phyloP scores from a whole-genome alignment of 352 stramenopile species.

The Phytophthora syringae region DNA sequence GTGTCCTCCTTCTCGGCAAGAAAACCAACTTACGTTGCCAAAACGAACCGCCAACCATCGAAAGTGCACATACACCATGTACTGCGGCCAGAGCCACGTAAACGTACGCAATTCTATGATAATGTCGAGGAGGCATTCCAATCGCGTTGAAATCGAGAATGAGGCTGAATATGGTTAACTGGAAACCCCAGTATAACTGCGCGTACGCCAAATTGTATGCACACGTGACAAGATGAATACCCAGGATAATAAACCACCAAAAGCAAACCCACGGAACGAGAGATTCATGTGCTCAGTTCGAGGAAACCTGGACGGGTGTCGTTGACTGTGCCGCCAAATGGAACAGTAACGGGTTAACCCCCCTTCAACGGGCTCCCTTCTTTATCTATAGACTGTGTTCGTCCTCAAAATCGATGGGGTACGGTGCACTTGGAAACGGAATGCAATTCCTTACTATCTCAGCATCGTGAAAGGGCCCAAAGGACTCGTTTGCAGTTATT shows the following conservation, averaged over 20 bases:
- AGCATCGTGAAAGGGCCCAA: no score
- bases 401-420: no score
- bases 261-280: conserved; percentile 18
- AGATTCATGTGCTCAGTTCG: not conserved
- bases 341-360: no score
- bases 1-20: not conserved
- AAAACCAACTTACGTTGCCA: conserved; percentile 15
- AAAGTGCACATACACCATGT: conserved; percentile 19
- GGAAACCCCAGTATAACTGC: conserved; percentile 30
- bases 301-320: no score
- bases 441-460: no score
- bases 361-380: no score
- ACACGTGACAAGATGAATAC: conserved; percentile 12
- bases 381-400: no score
- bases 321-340: no score
- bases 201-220: conserved; percentile 20
- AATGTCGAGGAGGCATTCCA: conserved; percentile 24
- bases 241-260: conserved; percentile 31
- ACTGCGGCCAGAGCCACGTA: conserved; percentile 27
- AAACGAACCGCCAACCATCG: conserved; percentile 16
- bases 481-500: no score
- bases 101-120: conserved; percentile 16
- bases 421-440: no score
- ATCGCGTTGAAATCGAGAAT: conserved; percentile 21
- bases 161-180: conserved; percentile 13